phyloP scores from a whole-genome alignment of 345 rosid species.

The Pistacia atlantica region DNA sequence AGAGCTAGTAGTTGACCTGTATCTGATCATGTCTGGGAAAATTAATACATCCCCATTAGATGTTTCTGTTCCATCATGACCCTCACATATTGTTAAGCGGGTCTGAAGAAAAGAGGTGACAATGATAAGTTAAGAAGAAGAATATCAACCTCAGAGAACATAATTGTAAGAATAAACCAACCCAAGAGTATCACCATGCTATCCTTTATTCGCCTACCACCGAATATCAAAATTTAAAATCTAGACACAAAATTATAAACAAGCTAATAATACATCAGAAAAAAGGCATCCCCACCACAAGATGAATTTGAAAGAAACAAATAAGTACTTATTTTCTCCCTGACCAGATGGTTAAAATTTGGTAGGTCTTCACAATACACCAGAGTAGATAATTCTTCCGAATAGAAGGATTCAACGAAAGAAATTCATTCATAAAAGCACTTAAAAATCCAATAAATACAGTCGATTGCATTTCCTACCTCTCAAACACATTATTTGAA shows the following conservation, averaged over 20 bases:
- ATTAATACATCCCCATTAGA: conserved; percentile 97
- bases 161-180: neutral
- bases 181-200: neutral
- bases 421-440: neutral
- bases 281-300: neutral
- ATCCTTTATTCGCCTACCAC: neutral
- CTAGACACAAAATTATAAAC: neutral
- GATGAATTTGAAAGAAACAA: neutral
- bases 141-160: neutral
- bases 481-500: neutral
- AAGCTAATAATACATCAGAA: neutral
- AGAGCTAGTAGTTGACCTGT: conserved; percentile 53
- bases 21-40: conserved; percentile 98
- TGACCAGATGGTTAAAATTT: neutral
- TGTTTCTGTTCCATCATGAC: conserved; percentile 97
- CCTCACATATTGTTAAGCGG: conserved; percentile 90
- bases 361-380: neutral
- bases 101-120: conserved; percentile 48
- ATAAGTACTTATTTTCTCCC: neutral
- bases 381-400: neutral
- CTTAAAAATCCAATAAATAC: neutral
- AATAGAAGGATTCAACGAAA: neutral
- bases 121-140: conserved; percentile 1
- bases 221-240: neutral
- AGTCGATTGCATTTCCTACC: neutral